phyloP scores from a whole-genome alignment of 2,329 filamentous ascomycete species.

The Talaromyces sp. region DNA sequence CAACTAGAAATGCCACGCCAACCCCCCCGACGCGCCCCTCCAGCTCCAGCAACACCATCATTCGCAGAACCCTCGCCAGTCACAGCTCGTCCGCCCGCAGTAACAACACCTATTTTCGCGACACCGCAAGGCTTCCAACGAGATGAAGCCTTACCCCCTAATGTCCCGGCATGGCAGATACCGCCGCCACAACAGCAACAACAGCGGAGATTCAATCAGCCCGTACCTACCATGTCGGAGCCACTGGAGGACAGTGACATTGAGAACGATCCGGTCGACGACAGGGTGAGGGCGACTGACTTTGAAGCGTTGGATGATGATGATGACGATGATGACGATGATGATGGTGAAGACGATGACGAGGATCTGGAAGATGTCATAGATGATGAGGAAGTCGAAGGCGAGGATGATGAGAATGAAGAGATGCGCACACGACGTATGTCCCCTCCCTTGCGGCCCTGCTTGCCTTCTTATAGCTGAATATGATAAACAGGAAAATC shows the following conservation, averaged over 20 bases:
- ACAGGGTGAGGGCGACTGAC: conserved; percentile 18
- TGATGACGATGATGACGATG: conserved; percentile 33
- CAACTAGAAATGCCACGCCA: conserved; percentile 20
- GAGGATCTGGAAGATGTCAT: conserved; percentile 33
- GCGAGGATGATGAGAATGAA: conserved; percentile 25
- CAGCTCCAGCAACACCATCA: conserved; percentile 16
- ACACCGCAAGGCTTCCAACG: conserved; percentile 13
- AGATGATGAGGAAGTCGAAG: conserved; percentile 23
- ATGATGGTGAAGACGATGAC: conserved; percentile 33
- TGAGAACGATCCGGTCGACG: conserved; percentile 20
- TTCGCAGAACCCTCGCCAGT: conserved; percentile 10
- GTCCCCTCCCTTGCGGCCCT: not conserved
- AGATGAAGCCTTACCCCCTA: conserved; percentile 3
- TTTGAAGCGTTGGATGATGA: conserved; percentile 24
- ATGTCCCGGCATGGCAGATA: conserved; percentile 4
- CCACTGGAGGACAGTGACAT: conserved; percentile 13
- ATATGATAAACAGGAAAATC: conserved; percentile 31
- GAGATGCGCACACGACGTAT: conserved; percentile 37
- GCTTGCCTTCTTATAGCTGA: not conserved
- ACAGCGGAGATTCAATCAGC: not conserved
- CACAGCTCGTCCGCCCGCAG: not conserved
- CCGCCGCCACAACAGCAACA: conserved; percentile 8
- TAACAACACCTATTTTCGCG: conserved; percentile 11
- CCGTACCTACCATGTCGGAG: conserved; percentile 10
- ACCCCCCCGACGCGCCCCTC: conserved; percentile 16